phyloP scores from a whole-genome alignment of 2,329 filamentous ascomycete species.

The Falciphora oryzae region DNA sequence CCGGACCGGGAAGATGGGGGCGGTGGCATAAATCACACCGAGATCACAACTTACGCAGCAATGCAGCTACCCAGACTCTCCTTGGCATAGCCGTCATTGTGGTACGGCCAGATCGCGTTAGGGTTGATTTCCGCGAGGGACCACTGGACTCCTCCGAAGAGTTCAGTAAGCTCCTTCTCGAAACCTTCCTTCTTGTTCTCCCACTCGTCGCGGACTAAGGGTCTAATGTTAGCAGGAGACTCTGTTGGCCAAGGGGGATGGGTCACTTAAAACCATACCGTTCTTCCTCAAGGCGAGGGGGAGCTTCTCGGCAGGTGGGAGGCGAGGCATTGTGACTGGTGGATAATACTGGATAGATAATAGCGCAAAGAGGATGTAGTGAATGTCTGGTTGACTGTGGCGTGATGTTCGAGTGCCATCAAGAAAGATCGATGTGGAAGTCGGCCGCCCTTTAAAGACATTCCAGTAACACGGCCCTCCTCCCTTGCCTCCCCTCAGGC shows the following conservation, averaged over 20 bases:
- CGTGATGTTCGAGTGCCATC: neutral
- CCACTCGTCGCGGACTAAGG: constrained; percentile 45
- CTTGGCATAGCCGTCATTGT: constrained; percentile 33
- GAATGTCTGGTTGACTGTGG: neutral
- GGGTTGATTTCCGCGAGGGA: constrained; percentile 40
- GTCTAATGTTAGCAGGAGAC: neutral
- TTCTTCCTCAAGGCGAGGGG: constrained; percentile 47
- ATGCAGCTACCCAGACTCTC: constrained; percentile 39
- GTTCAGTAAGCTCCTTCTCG: constrained; percentile 37
- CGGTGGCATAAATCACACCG: neutral
- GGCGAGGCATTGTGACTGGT: constrained; percentile 26
- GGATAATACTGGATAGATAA: neutral
- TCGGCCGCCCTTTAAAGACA: neutral
- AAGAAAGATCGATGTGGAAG: neutral
- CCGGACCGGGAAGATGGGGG: neutral
- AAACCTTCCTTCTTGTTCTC: constrained; percentile 39
- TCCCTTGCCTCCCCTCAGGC: neutral
- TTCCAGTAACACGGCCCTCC: neutral
- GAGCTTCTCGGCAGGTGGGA: constrained; percentile 43
- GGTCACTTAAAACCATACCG: constrained; percentile 27
- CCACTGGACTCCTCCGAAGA: constrained; percentile 40
- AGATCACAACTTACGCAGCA: constrained; percentile 27
- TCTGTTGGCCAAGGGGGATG: neutral
- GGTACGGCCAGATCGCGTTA: constrained; percentile 40
- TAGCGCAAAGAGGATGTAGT: neutral